Evolutionary conservation across 2,329 filamentous ascomycete genomes (phyloP).

Genomic region (Botrytis elliptica): DNA sequence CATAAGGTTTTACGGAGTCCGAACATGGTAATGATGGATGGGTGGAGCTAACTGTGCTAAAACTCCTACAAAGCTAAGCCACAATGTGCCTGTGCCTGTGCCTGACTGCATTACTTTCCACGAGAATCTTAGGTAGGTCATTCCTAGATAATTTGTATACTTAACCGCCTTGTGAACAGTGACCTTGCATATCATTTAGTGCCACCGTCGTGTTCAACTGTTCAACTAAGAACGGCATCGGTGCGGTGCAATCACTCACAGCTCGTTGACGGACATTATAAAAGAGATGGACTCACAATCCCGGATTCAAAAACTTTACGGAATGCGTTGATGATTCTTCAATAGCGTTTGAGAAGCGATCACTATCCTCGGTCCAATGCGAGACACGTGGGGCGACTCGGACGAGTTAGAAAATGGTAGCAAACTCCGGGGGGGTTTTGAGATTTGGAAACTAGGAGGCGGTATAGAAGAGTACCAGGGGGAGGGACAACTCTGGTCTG

Average conservation of each 20-base stretch:
- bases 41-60: constrained; percentile 1
- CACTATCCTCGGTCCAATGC: constrained; percentile 6
- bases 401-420: constrained; percentile 8
- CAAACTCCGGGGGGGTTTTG: neutral
- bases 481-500: constrained; percentile 13
- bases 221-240: constrained; percentile 1
- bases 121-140: neutral
- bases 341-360: constrained; percentile 10
- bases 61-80: constrained; percentile 17
- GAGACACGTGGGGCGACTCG: constrained; percentile 19
- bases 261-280: neutral
- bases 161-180: constrained; percentile 18
- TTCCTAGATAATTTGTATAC: constrained; percentile 6
- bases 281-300: neutral
- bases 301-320: neutral
- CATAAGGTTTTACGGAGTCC: constrained; percentile 3
- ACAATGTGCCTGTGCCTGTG: constrained; percentile 15
- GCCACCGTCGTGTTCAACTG: neutral
- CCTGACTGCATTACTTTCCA: constrained; percentile 9
- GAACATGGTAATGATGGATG: neutral
- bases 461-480: constrained; percentile 14
- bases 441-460: constrained; percentile 3
- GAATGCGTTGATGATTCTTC: neutral
- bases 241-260: neutral
- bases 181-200: constrained; percentile 7